Evolutionary conservation across 176 grass and related monocot species (phyloP).

Genomic region (Oryza punctata): DNA sequence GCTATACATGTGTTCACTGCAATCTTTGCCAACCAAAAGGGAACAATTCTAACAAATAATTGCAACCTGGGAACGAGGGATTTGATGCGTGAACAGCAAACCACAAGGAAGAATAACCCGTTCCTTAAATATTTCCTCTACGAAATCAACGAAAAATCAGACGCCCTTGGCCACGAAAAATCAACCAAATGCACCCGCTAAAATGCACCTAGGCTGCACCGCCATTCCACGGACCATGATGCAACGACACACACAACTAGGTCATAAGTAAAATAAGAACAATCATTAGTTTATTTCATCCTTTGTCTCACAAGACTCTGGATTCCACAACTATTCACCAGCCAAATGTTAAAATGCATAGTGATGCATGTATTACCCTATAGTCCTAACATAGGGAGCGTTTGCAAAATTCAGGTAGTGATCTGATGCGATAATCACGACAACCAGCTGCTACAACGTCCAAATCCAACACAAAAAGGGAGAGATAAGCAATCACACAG

Average conservation of each 20-base stretch:
- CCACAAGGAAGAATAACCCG: neutral
- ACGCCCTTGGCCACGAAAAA: neutral
- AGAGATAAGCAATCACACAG: neutral
- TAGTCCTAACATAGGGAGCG: neutral
- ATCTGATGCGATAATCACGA: neutral
- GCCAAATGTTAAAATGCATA: conserved; percentile 5
- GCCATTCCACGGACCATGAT: neutral
- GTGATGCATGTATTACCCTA: neutral
- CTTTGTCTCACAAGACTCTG: neutral
- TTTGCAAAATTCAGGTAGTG: neutral
- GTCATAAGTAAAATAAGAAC: no score
- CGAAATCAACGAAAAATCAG: neutral
- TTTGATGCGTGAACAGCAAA: neutral
- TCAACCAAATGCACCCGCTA: neutral
- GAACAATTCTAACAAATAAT: neutral
- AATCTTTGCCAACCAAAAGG: conserved; percentile 21
- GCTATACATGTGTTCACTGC: neutral
- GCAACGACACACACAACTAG: neutral
- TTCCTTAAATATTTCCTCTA: neutral
- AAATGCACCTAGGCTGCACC: neutral
- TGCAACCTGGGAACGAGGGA: neutral
- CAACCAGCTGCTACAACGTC: neutral
- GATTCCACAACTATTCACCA: conserved; percentile 18
- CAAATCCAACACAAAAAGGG: neutral
- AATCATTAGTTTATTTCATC: conserved; percentile 16